Base-by-base conservation (phyloP, 2,329 filamentous ascomycete genomes). In the Venturia aucupariae region DNA sequence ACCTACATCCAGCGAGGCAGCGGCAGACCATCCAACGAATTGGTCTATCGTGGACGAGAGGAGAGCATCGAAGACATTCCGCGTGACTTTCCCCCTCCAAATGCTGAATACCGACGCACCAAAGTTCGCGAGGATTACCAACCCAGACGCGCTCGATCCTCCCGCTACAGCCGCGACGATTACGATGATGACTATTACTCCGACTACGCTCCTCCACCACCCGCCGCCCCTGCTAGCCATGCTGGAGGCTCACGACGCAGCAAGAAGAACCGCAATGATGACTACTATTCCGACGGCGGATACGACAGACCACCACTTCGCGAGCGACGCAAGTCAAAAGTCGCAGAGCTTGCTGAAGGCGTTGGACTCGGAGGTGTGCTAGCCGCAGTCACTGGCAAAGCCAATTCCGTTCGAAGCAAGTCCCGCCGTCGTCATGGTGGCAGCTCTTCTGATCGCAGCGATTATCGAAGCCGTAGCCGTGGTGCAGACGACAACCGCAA, bases 31-130 rank as follows among this genome's bases (percentile, higher is more conserved):
- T 75, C 76, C 41, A 76, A 77, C 63, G 80, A 81, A 67, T 76
- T 82, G 63, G 79, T 80, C 71, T 80, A 78, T 71, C 79, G 80
- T 65, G 75, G 79, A 61, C 86, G 88, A 68, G 87, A 92, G 73
- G 88, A 91, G 71, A 92, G 88, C 74, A 86, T 95, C 72, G 92
- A 96, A 77, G 90, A 95, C 76, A 86, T 95, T 66, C 85, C 86
- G 68, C 86, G 91, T 69, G 90, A 95, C 69, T 96, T 95, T 71
- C 90, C 90, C 39, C 88, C 87, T 4, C 88, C 87, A 6, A 86
- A 71, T 72, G 74, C 71, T 72, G 76, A 79, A 69, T 77, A 77
- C 69, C 75, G 76, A 38, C 76, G 77, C 60, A 76, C 77, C 61
- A 76, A 73, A 66, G 79, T 80, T 69, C 75, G 81, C 68, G 80